phyloP scores from a whole-genome alignment of 1,139 yeast species.

The Petasospora rhodanensis region DNA sequence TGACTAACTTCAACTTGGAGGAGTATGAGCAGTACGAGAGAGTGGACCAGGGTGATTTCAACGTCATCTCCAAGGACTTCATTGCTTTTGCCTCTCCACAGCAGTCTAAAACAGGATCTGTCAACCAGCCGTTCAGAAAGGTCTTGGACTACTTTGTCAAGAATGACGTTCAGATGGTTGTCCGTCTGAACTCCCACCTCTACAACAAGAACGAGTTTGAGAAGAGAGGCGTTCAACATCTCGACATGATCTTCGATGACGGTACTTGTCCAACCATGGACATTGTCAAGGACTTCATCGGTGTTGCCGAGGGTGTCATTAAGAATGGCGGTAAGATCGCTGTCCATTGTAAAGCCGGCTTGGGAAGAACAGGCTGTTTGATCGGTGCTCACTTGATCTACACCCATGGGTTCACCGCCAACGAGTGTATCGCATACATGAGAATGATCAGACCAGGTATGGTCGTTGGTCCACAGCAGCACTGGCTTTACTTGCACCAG shows the following conservation, averaged over 20 bases:
- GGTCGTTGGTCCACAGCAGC: slow-evolving; percentile 99
- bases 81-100: slow-evolving; percentile 98
- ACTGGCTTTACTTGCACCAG: slow-evolving; percentile 95
- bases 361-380: slow-evolving; percentile 95
- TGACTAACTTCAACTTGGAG: slow-evolving; percentile 84
- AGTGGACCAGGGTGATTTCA: slow-evolving; percentile 96
- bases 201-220: slow-evolving; percentile 84
- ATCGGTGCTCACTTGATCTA: slow-evolving; percentile 96
- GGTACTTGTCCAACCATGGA: slow-evolving; percentile 97
- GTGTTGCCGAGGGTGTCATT: slow-evolving; percentile 89
- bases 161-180: slow-evolving; percentile 81
- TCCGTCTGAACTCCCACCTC: slow-evolving; percentile 84
- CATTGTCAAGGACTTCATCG: slow-evolving; percentile 85
- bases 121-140: slow-evolving; percentile 72
- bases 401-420: slow-evolving; percentile 95
- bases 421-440: slow-evolving; percentile 94
- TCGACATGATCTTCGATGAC: slow-evolving; percentile 95
- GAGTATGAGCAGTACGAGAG: slow-evolving; percentile 92
- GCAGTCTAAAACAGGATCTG: slow-evolving; percentile 32
- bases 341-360: slow-evolving; percentile 97
- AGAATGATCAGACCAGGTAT: slow-evolving; percentile 96
- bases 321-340: slow-evolving; percentile 86
- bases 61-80: slow-evolving; percentile 85
- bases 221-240: slow-evolving; percentile 76
- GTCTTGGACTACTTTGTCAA: slow-evolving; percentile 72